phyloP scores from a whole-genome alignment of 2,329 filamentous ascomycete species.

The Penicillium thymicola region DNA sequence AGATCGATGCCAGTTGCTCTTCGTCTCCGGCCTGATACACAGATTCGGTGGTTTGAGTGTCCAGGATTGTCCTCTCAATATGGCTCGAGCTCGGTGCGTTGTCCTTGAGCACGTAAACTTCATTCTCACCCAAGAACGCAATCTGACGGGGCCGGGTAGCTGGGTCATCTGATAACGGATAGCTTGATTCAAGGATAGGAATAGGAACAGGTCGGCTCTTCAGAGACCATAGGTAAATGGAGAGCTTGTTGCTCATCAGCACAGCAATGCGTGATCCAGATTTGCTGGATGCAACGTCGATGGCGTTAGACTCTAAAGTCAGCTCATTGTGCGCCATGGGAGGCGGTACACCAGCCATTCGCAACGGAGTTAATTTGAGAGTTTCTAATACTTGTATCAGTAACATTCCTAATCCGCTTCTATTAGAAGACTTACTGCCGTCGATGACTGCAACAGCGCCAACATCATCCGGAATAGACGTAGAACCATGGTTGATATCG shows the following conservation, averaged over 20 bases:
- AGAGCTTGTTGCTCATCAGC: slow-evolving; percentile 64
- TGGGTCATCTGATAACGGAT: slow-evolving; percentile 31
- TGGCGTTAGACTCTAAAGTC: slow-evolving; percentile 56
- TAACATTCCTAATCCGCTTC: background rate
- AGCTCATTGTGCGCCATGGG: slow-evolving; percentile 86
- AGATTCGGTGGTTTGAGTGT: slow-evolving; percentile 31
- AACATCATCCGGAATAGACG: slow-evolving; percentile 68
- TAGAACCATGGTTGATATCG: slow-evolving; percentile 65
- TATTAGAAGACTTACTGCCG: slow-evolving; percentile 53
- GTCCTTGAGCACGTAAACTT: slow-evolving; percentile 44
- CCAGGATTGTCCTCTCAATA: slow-evolving; percentile 35
- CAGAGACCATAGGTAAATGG: slow-evolving; percentile 67
- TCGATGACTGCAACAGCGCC: slow-evolving; percentile 83
- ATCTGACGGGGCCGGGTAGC: slow-evolving; percentile 45
- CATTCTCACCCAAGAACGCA: slow-evolving; percentile 43
- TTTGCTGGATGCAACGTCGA: slow-evolving; percentile 72
- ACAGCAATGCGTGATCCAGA: slow-evolving; percentile 66
- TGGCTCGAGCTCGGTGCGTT: slow-evolving; percentile 27
- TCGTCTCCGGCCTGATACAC: slow-evolving; percentile 32
- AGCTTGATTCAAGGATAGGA: slow-evolving; percentile 40
- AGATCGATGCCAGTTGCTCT: slow-evolving; percentile 38
- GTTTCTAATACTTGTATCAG: slow-evolving; percentile 42
- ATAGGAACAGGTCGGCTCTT: slow-evolving; percentile 40
- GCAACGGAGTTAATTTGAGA: slow-evolving; percentile 81
- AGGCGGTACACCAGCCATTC: slow-evolving; percentile 80